Evolutionary conservation across 306 rosid genomes (phyloP), one percentile per base, ranked within the genome.

Genomic region (Acacia crassicarpa): DNA sequence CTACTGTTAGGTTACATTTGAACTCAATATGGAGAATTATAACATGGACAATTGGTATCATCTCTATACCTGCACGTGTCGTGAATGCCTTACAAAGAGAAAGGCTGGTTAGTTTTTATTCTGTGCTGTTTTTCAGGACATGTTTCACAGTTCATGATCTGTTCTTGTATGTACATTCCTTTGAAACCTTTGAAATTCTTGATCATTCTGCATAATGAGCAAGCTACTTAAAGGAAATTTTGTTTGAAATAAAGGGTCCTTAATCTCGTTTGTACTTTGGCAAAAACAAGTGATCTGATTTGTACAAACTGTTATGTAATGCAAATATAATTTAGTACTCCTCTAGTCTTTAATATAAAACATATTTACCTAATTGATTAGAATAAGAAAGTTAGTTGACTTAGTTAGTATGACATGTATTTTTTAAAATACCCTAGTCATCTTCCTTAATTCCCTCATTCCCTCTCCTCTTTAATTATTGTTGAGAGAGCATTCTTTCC

Each of bases 51-150:
- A 43, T 85, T 49, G 91, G 97, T 66, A 67, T 95, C 69, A 20
- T 93, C 65, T 86, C 88, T 32, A 84, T 91, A 51, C 99, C 97
- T 53, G 81, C 84, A 78, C 88, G 94, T 81, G 30, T 86, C 84
- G 32, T 91, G 74, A 87, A 72, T 76, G 85, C 90, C 80, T 78
- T 91, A 46, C 86, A 82, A 77, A 89, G 92, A 77, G 97, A 92
- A 75, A 89, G 81, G 63, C 90, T 89, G 93, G 99, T 93, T 53
- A 76, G 90, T 75, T 85, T 56, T 68, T 48, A 70, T 59, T 78
- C 49, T 51, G 4, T 8, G n/a, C 20, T 56, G 27, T 0, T 11
- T 56, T 12, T 8, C 16, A 11, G 67, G 33, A 27, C 17, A 63
- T 32, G 43, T 63, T 63, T 13, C 69, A 61, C 67, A 63, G 1